phyloP scores from a whole-genome alignment of 805 yeast species.

The Candida sakaeoensis region DNA sequence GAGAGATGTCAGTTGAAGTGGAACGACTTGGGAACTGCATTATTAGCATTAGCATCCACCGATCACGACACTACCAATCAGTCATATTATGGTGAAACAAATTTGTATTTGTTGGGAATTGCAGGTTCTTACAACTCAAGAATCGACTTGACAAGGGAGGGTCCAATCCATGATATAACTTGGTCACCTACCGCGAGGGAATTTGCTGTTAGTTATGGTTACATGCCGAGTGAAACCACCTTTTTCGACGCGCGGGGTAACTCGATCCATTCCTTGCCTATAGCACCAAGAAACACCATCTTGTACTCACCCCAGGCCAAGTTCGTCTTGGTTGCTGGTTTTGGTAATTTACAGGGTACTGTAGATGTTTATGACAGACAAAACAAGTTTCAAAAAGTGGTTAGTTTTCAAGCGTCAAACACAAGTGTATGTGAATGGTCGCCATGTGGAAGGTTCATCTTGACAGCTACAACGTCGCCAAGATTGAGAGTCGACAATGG shows the following conservation, averaged over 20 bases:
- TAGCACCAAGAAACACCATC: slow-evolving; percentile 85
- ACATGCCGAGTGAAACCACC: slow-evolving; percentile 94
- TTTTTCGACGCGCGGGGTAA: slow-evolving; percentile 95
- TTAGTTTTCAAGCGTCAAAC: slow-evolving; percentile 86
- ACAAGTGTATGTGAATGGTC: slow-evolving; percentile 98
- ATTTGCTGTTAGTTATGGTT: slow-evolving; percentile 96
- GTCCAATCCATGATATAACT: slow-evolving; percentile 95
- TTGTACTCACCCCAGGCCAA: slow-evolving; percentile 92
- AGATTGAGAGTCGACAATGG: slow-evolving; percentile 96
- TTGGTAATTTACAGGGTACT: slow-evolving; percentile 95
- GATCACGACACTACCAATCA: slow-evolving; percentile 93
- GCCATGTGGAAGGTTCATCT: slow-evolving; percentile 89
- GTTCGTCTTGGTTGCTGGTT: slow-evolving; percentile 90
- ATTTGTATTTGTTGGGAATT: slow-evolving; percentile 83
- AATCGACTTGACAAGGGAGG: slow-evolving; percentile 83
- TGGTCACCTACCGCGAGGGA: slow-evolving; percentile 97
- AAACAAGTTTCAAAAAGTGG: slow-evolving; percentile 73
- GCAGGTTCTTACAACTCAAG: slow-evolving; percentile 90
- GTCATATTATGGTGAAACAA: slow-evolving; percentile 95
- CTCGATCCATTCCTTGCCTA: slow-evolving; percentile 74
- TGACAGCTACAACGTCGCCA: slow-evolving; percentile 97
- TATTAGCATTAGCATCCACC: slow-evolving; percentile 88
- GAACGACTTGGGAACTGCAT: slow-evolving; percentile 93
- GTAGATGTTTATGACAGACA: slow-evolving; percentile 93
- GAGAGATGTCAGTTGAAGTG: slow-evolving; percentile 89